Evolutionary conservation across 208 protist genomes (phyloP), one percentile per base, ranked within the genome.

Genomic region (Tritrichomonas musculus): DNA sequence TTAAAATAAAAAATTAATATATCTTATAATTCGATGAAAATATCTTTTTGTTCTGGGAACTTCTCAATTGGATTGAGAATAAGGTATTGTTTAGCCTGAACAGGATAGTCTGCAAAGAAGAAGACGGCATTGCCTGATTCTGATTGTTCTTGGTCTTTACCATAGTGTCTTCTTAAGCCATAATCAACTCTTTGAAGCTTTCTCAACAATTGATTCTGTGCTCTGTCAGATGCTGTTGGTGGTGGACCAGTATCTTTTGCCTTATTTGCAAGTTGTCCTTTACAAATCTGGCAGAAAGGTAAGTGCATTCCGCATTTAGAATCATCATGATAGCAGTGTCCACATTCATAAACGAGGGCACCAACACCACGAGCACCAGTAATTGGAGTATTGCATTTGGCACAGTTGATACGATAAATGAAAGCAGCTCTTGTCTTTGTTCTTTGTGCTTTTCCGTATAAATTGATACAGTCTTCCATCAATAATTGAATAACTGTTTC

Each of bases 91-190:
- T 30, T 82, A 50, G 41, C 73, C 41, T 47, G 44, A 41, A 82
- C 73, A n/a, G 73, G 73, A 30, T 82, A 82, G 14, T 82, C 73
- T n/a, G 73, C 33, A 44, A 88, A n/a, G 77, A 88, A 88, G 77
- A 53, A 88, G 1, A 88, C 44, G 30, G 53, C 13, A 50, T 88
- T 44, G 11, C 77, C 77, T 5, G 41, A 33, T 39, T 44, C 47
- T 0, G 77, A 88, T 9, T 39, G 17, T 39, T 88, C 77, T 39
- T 88, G 77, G n/a, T 88, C 77, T 57, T 88, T 49, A 57, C 77
- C 77, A 47, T 53, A 88, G 30, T 88, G 44, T n/a, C 47, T 53
- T 27, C 47, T 53, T 2, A 88, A 30, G 39, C 77, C 77, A 33
- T 44, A 88, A 27, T 88, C 77, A 5, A 88, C 77, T 39, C 77